Percentiles rank a stretch among this genome's conserved stretches.
phyloP scores from a whole-genome alignment of 108 stramenopile genomes.

The Fragilariopsis cylindrus region DNA sequence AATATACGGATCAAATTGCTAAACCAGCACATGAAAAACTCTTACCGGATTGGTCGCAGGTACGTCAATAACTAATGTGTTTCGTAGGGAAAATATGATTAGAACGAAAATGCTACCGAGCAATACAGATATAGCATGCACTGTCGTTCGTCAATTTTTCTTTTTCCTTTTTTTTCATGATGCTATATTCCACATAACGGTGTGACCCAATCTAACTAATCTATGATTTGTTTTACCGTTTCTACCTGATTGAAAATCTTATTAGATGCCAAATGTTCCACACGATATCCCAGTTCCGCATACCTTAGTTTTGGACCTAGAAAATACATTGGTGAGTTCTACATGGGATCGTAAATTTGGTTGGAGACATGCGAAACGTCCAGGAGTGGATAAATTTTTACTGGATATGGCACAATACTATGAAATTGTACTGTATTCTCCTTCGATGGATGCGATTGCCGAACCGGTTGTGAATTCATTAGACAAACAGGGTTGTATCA shows the following conservation, averaged over 20 bases:
- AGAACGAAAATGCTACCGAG: too few species aligned
- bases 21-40: slow-evolving; percentile 89
- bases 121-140: neutral
- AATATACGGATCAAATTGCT: slow-evolving; percentile 62
- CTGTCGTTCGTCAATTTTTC: neutral
- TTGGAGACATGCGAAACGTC: slow-evolving; percentile 96
- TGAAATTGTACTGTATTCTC: slow-evolving; percentile 94
- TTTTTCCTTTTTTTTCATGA: neutral
- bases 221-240: neutral
- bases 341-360: slow-evolving; percentile 94
- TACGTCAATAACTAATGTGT: slow-evolving; percentile 20
- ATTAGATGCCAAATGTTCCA: slow-evolving; percentile 86
- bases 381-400: slow-evolving; percentile 95
- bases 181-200: too few species aligned
- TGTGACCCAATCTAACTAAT: too few species aligned
- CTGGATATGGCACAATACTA: slow-evolving; percentile 91
- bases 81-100: neutral
- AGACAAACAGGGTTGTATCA: slow-evolving; percentile 85
- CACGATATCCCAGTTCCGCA: slow-evolving; percentile 91
- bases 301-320: slow-evolving; percentile 93
- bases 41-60: slow-evolving; percentile 91
- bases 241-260: neutral
- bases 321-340: slow-evolving; percentile 89
- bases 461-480: slow-evolving; percentile 82
- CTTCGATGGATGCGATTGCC: slow-evolving; percentile 78